Evolutionary conservation across 257 asterid genomes (phyloP).

Genomic region (Coffea eugenioides): DNA sequence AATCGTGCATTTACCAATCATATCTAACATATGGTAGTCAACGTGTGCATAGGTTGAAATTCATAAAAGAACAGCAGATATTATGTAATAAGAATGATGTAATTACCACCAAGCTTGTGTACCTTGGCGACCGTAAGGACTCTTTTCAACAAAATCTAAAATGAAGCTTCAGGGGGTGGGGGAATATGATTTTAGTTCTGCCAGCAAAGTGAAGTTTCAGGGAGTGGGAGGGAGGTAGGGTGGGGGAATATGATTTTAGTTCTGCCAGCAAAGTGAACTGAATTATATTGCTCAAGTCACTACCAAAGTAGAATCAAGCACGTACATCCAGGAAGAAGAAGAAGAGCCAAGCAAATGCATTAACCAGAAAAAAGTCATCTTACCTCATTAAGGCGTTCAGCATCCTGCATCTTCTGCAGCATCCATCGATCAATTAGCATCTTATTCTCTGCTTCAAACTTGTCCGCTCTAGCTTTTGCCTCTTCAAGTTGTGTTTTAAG

Average conservation of each 20-base stretch:
- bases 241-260: not conserved
- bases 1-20: not conserved
- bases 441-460: constrained; percentile 78
- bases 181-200: not conserved
- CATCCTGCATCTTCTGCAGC: constrained; percentile 90
- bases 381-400: constrained; percentile 95
- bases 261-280: not conserved
- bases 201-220: not conserved
- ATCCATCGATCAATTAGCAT: constrained; percentile 86
- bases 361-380: not conserved
- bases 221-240: no score
- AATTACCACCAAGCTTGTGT: not conserved
- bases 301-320: not conserved
- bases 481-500: constrained; percentile 67
- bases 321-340: not conserved
- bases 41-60: not conserved
- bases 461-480: constrained; percentile 56
- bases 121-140: not conserved
- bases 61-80: not conserved
- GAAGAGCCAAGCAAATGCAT: not conserved
- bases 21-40: no score
- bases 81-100: not conserved
- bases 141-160: not conserved
- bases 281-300: not conserved
- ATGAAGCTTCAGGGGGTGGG: not conserved